Percentiles rank a stretch among this genome's conserved stretches.
Evolutionary conservation across 164 flowering plant genomes (phyloP).

Genomic region (Hamamelis virginiana): DNA sequence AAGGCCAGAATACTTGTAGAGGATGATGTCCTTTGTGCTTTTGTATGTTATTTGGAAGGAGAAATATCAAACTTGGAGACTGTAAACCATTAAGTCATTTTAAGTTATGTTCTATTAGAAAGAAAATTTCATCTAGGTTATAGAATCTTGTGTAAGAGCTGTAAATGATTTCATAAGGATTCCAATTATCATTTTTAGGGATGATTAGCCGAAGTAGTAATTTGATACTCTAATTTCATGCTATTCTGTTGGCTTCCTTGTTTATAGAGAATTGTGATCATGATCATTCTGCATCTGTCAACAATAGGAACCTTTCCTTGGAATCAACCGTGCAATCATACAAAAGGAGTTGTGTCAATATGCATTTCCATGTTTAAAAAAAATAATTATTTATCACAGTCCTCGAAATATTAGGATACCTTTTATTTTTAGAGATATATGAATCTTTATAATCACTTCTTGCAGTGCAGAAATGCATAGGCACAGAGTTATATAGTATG

Average conservation of each 20-base stretch:
- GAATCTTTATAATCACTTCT: neutral
- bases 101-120: too few species aligned
- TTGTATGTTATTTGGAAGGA: too few species aligned
- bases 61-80: too few species aligned
- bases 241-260: too few species aligned
- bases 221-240: too few species aligned
- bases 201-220: neutral
- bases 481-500: neutral
- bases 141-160: too few species aligned
- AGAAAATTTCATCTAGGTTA: too few species aligned
- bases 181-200: neutral
- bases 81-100: too few species aligned
- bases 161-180: neutral
- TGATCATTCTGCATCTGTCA: neutral
- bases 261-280: too few species aligned
- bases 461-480: neutral
- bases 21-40: too few species aligned
- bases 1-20: too few species aligned
- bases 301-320: neutral
- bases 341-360: neutral
- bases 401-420: neutral
- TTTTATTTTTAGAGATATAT: neutral
- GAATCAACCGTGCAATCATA: neutral
- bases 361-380: too few species aligned
- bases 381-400: neutral